Base-by-base conservation (phyloP, 352 stramenopile genomes). In the Pythium monospermum region DNA sequence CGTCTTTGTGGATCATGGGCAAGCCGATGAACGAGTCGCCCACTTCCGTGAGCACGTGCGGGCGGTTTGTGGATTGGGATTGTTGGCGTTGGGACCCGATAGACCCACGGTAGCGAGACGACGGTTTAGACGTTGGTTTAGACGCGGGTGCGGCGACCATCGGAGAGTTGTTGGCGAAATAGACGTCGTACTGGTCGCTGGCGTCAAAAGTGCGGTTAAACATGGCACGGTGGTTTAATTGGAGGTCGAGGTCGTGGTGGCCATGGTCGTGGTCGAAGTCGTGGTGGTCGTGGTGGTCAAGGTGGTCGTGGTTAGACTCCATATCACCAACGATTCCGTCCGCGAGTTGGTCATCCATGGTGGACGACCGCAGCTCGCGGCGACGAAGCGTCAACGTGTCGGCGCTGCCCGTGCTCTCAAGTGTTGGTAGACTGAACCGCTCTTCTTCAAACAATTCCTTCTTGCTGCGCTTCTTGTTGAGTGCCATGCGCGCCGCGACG, bases 41-140 rank as follows among this genome's bases (percentile, higher is more conserved):
- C 4, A 89, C 75, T 41, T 89, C 78, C 0, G 78, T 89, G 19
- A 89, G 47, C 8, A 89, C 68, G 5, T 83, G 42, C 35, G 59
- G 46, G 69, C 68, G 21, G 25, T 43, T 35, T 8, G 30, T 13
- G 7, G 30, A 13, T 35, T 13, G 30, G 8, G 30, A 13, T 13
- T 35, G 7, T 8, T 8, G 13, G 30, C 30, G 30, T 35, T 8
- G 30, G 7, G 8, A 13, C 7, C 30, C 30, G n/a, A n/a, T n/a
- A n/a, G n/a, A n/a, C n/a, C 42, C 45, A 36, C 18, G 56, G 19
- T 65, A 36, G n/a, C 45, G n/a, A 13, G 31, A n/a, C 16, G 27
- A 53, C 11, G 21, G 30, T 3, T 28, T 3, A 7, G 43, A 6
- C 31, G 42, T 40, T 16, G 25, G 25, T 36, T 2, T 19, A 30